Evolutionary conservation across 192 early-diverging fungal genomes (phyloP), one percentile per base, ranked within the genome.

Genomic region (Paraglomus occultum): DNA sequence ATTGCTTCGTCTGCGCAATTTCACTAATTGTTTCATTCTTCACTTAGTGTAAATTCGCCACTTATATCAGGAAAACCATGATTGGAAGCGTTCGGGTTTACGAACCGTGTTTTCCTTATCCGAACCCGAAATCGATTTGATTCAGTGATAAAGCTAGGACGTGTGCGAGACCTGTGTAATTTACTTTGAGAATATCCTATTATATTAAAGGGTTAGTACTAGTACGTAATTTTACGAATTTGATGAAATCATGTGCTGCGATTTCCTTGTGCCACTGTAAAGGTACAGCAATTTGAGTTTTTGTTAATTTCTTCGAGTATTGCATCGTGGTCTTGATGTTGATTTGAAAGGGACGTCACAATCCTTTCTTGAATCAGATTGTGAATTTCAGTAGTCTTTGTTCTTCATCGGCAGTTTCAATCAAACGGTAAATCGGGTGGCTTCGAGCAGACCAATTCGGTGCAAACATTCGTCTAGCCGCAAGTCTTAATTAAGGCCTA

Each of bases 361-460:
- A 18, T 14, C 0, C 40, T 64, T 64, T 64, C 49, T 48, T 64
- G 23, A 6, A 64, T 17, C 11, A 64, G 4, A 1, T 31, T 47
- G n/a, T 47, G 15, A 8, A 64, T 64, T 15, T 46, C n/a, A 14
- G 62, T 6, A n/a, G 31, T 47, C 3, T 12, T 15, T 64, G 62
- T 48, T 38, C 45, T 64, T 64, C 62, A 49, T 64, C 62, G 12
- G 62, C 45, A 22, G 48, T 39, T 64, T 64, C 62, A 22, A 64
- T 64, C 1, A 64, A 47, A 3, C 20, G 47, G n/a, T 64, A 64
- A 48, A 64, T 64, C 2, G 46, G 62, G 20, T 64, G 62, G 6
- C 20, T 44, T 8, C 62, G 43, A 38, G 62, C 62, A n/a, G 22
- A 64, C 62, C 62, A 64, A 20, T 48, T 20, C 6, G 62, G 46